A percentile compares a stretch with the other conserved stretches of the same genome.
phyloP scores from a whole-genome alignment of 2,329 filamentous ascomycete species.

The Onygenales sp. region DNA sequence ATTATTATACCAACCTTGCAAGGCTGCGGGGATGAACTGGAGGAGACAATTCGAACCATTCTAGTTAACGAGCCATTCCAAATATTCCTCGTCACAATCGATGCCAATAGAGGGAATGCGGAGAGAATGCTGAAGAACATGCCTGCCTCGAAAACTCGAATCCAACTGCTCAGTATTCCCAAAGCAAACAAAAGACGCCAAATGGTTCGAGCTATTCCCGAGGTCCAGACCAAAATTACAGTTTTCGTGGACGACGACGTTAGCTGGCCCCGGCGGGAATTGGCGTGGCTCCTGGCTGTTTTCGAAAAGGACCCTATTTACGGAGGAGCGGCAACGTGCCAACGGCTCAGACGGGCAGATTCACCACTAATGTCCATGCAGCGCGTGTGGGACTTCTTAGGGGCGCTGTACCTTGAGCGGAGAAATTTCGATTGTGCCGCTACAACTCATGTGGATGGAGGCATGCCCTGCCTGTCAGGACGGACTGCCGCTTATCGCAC shows the following conservation, averaged over 20 bases:
- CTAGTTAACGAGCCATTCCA: conserved; percentile 50
- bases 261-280: conserved; percentile 74
- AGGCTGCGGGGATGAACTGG: conserved; percentile 73
- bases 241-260: conserved; percentile 96
- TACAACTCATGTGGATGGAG: conserved; percentile 88
- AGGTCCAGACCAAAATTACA: conserved; percentile 73
- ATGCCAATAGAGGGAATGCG: conserved; percentile 63
- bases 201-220: conserved; percentile 81
- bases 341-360: conserved; percentile 66
- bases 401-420: conserved; percentile 82
- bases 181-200: conserved; percentile 95
- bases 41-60: conserved; percentile 59
- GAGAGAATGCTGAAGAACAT: conserved; percentile 49
- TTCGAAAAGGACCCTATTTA: conserved; percentile 71
- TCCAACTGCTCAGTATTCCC: conserved; percentile 64
- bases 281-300: conserved; percentile 86
- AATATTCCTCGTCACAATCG: conserved; percentile 79
- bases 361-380: conserved; percentile 46
- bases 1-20: conserved; percentile 91
- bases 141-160: conserved; percentile 52
- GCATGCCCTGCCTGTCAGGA: conserved; percentile 93
- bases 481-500: conserved; percentile 88
- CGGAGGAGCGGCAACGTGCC: conserved; percentile 86
- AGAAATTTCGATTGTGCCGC: conserved; percentile 96
- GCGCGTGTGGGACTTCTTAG: conserved; percentile 77